A percentile compares a stretch with the other conserved stretches of the same genome.
phyloP scores from a whole-genome alignment of 1,139 yeast genomes.

The Zygosaccharomyces sapae region DNA sequence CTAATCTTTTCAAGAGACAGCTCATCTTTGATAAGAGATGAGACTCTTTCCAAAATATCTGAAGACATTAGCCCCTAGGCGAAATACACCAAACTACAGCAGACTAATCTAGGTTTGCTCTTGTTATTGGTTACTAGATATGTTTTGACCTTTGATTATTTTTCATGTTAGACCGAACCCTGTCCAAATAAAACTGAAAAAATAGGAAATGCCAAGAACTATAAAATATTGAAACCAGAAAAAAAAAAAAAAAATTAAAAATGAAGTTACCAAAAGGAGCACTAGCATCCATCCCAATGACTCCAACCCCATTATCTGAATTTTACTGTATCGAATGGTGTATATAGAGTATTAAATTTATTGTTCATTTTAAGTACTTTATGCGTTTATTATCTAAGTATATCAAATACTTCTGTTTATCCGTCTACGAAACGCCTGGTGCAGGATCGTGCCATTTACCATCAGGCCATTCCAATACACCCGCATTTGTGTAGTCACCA shows the following conservation, averaged over 20 bases:
- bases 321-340: too few relatives aligned
- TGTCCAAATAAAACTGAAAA: not conserved
- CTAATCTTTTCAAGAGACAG: constrained; percentile 29
- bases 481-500: constrained; percentile 59
- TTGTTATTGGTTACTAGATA: not conserved
- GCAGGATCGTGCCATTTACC: constrained; percentile 47
- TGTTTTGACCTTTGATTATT: not conserved
- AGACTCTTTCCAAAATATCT: constrained; percentile 15
- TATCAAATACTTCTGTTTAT: not conserved
- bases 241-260: too few relatives aligned
- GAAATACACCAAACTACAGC: not conserved
- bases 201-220: not conserved
- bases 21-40: constrained; percentile 31
- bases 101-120: not conserved
- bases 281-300: too few relatives aligned
- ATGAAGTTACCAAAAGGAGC: too few relatives aligned
- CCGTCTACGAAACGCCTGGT: constrained; percentile 39
- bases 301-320: too few relatives aligned
- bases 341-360: too few relatives aligned
- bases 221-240: not conserved
- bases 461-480: constrained; percentile 51
- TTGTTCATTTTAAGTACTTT: too few relatives aligned
- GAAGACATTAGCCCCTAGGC: constrained; percentile 11
- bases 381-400: too few relatives aligned
- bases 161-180: not conserved